phyloP scores from a whole-genome alignment of 371 early-diverging fungal species.

The Haplosporangium sp. region DNA sequence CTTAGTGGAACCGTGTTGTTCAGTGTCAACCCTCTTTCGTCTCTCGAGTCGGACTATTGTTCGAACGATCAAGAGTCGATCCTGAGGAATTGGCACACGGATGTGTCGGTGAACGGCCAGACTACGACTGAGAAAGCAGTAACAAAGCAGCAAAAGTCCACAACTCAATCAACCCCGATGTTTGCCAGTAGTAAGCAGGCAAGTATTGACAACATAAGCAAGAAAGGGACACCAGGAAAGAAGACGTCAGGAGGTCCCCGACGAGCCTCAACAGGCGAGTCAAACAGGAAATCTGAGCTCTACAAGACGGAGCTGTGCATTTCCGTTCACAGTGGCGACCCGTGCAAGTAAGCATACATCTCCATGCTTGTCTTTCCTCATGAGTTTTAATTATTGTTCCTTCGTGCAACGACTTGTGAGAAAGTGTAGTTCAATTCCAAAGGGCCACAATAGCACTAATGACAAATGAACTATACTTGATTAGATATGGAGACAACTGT shows the following conservation, averaged over 20 bases:
- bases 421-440: no score
- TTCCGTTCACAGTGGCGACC: slow-evolving; percentile 86
- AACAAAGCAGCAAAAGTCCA: neutral
- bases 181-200: neutral
- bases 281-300: slow-evolving; percentile 72
- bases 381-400: neutral
- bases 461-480: neutral
- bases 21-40: slow-evolving; percentile 38
- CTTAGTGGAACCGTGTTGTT: slow-evolving; percentile 28
- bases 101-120: neutral
- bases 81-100: slow-evolving; percentile 28
- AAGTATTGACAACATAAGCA: neutral
- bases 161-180: neutral
- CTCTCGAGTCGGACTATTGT: slow-evolving; percentile 22
- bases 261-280: slow-evolving; percentile 25
- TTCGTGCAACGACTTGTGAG: neutral
- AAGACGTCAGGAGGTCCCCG: neutral
- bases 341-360: slow-evolving; percentile 75
- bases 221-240: neutral
- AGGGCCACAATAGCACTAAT: neutral
- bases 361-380: neutral
- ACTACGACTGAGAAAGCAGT: neutral
- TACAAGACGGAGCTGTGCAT: slow-evolving; percentile 98
- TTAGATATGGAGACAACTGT: slow-evolving; percentile 91
- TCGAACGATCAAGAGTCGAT: slow-evolving; percentile 41